phyloP scores from a whole-genome alignment of 495 filamentous ascomycete species.

The Penicillium silybi region DNA sequence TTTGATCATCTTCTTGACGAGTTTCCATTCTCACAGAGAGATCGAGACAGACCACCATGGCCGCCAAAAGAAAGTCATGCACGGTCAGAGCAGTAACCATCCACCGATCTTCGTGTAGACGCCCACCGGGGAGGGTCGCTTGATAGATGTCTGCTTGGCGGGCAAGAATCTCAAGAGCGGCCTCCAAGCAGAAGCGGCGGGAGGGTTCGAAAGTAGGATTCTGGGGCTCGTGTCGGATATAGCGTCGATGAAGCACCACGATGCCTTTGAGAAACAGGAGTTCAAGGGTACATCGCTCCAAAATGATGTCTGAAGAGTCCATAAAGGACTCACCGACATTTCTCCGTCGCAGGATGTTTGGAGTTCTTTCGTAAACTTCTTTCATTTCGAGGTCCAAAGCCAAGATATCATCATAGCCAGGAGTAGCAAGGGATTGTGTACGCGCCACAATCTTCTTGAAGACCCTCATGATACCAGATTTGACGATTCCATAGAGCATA shows the following conservation, averaged over 20 bases:
- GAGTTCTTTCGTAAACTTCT: constrained; percentile 12
- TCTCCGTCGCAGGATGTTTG: constrained; percentile 3
- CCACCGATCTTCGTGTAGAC: constrained; percentile 43
- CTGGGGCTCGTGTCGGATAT: constrained; percentile 28
- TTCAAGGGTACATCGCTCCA: constrained; percentile 18
- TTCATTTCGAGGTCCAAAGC: constrained; percentile 34
- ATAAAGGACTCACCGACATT: constrained; percentile 14
- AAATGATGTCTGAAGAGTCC: constrained; percentile 15
- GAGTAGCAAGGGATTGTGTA: constrained; percentile 18
- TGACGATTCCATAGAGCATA: constrained; percentile 47
- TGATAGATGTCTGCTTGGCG: constrained; percentile 32
- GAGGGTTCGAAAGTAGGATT: constrained; percentile 29
- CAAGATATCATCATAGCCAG: constrained; percentile 30
- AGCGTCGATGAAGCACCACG: constrained; percentile 41
- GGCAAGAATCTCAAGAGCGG: constrained; percentile 37
- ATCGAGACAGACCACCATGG: constrained; percentile 50
- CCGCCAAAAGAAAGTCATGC: constrained; percentile 48
- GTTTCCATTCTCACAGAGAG: constrained; percentile 24
- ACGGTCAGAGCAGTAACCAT: constrained; percentile 41
- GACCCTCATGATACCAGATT: constrained; percentile 35
- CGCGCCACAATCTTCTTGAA: constrained; percentile 36
- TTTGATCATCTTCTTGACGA: not conserved
- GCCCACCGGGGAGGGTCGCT: constrained; percentile 34
- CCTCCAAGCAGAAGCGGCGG: constrained; percentile 38
- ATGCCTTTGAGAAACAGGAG: constrained; percentile 31